These are phyloP conservation scores for Endogone sp. DNA, from an alignment of 192 early-diverging fungal species.

Conservation along the genomic window DNA sequence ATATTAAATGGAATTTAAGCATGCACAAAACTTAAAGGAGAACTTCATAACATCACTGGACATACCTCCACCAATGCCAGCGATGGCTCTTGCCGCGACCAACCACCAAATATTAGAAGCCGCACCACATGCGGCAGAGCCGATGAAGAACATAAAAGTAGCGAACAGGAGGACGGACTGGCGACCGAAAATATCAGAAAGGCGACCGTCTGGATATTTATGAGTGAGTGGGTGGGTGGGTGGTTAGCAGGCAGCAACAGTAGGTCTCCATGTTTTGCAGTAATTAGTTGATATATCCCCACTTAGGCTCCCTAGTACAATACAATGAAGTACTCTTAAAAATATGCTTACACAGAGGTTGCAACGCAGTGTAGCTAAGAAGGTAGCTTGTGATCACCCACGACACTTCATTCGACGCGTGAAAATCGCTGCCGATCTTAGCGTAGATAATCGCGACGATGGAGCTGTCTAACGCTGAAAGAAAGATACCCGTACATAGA, in stretches of 20 bases:
- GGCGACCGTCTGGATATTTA: conserved; percentile 38
- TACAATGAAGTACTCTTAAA: neutral
- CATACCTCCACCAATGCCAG: conserved; percentile 65
- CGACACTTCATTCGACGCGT: conserved; percentile 50
- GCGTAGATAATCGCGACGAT: conserved; percentile 30
- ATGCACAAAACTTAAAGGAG: neutral
- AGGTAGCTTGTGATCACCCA: conserved; percentile 84
- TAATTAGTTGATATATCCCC: neutral
- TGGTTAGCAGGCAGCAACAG: no score
- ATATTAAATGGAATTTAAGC: conserved; percentile 14
- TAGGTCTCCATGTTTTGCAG: no score
- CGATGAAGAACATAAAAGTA: conserved; percentile 59
- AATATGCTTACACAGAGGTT: conserved; percentile 69
- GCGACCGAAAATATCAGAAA: conserved; percentile 83
- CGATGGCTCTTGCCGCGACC: conserved; percentile 63
- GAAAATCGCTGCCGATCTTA: conserved; percentile 29
- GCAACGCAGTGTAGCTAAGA: conserved; percentile 69
- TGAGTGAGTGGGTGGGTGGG: neutral
- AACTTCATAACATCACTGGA: neutral
- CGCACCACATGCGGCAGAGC: conserved; percentile 67
- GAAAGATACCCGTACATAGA: conserved; percentile 24
- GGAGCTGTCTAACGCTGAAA: conserved; percentile 25
- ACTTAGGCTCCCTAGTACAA: neutral
- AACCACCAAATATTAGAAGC: conserved; percentile 41
- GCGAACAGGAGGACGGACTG: conserved; percentile 52